Evolutionary conservation across 2,329 filamentous ascomycete species (phyloP).

Genomic region (Penicillium sp.): DNA sequence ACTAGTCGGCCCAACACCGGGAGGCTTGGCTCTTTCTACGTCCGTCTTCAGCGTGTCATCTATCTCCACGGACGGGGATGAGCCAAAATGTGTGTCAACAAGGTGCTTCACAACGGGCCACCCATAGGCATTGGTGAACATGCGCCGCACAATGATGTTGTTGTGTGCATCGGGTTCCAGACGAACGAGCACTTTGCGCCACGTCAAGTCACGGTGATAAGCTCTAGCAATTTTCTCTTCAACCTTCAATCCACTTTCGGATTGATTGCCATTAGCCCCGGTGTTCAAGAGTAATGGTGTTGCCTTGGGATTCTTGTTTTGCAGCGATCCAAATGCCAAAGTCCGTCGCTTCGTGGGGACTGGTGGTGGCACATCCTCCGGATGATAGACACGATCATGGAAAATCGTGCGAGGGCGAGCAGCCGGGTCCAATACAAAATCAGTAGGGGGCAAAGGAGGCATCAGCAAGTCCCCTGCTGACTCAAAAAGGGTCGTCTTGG

Average conservation of each 20-base stretch:
- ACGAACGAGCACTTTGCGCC: slow-evolving; percentile 94
- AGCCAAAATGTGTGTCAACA: slow-evolving; percentile 89
- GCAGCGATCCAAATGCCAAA: slow-evolving; percentile 33
- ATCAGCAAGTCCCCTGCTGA: slow-evolving; percentile 89
- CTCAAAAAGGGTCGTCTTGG: slow-evolving; percentile 90
- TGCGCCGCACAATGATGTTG: slow-evolving; percentile 93
- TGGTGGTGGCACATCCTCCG: slow-evolving; percentile 83
- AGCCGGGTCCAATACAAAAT: slow-evolving; percentile 80
- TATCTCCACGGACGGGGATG: slow-evolving; percentile 63
- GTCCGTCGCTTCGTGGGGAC: slow-evolving; percentile 50
- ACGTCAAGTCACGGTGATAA: slow-evolving; percentile 86
- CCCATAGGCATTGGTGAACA: slow-evolving; percentile 95
- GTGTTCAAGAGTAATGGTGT: slow-evolving; percentile 2
- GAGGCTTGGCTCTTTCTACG: slow-evolving; percentile 66
- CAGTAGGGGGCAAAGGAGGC: slow-evolving; percentile 75
- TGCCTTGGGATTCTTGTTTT: slow-evolving; percentile 19
- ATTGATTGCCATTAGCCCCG: slow-evolving; percentile 14
- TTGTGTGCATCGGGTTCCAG: slow-evolving; percentile 97
- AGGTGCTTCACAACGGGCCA: slow-evolving; percentile 97
- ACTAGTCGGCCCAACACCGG: slow-evolving; percentile 55
- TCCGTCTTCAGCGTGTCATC: slow-evolving; percentile 65
- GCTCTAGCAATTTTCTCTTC: slow-evolving; percentile 97
- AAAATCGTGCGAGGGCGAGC: slow-evolving; percentile 86
- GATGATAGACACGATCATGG: slow-evolving; percentile 93
- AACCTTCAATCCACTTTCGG: slow-evolving; percentile 66